Evolutionary conservation across 805 yeast genomes (phyloP).

Genomic region (Komagataella phaffii): DNA sequence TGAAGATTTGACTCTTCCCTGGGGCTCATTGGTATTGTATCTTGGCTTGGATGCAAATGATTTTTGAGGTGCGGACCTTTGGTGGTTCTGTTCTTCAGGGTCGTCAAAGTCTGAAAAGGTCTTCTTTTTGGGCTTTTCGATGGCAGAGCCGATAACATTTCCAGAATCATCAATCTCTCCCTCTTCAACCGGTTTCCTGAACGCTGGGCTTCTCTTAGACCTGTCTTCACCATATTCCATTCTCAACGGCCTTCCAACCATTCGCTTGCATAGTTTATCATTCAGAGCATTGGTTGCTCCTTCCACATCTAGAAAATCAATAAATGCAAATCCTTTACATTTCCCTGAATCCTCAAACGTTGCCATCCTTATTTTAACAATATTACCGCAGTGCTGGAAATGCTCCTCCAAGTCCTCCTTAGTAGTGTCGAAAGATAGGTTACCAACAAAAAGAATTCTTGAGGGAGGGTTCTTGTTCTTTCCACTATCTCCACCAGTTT

Average conservation of each 20-base stretch:
- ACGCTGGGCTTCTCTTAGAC: conserved; percentile 50
- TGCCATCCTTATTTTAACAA: conserved; percentile 80
- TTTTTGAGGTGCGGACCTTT: conserved; percentile 1
- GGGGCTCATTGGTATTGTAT: neutral
- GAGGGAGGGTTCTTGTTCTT: conserved; percentile 76
- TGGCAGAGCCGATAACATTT: neutral
- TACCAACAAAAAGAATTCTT: conserved; percentile 83
- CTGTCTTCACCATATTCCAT: conserved; percentile 94
- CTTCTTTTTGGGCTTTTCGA: neutral
- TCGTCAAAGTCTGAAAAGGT: neutral
- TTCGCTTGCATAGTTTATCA: conserved; percentile 49
- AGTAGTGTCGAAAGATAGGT: conserved; percentile 84
- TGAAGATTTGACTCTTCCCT: conserved; percentile 50
- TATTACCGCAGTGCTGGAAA: conserved; percentile 87
- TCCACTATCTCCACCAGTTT: conserved; percentile 19
- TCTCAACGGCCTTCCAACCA: conserved; percentile 65
- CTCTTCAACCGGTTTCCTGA: conserved; percentile 1
- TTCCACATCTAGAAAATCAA: conserved; percentile 70
- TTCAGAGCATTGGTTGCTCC: conserved; percentile 77
- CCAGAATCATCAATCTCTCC: conserved; percentile 1
- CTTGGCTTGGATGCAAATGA: conserved; percentile 1
- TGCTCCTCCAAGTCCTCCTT: conserved; percentile 66
- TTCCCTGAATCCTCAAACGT: conserved; percentile 95
- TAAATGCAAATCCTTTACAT: conserved; percentile 92
- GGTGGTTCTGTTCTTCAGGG: neutral